phyloP scores from a whole-genome alignment of 208 protist species.

The Crithidia thermophila region DNA sequence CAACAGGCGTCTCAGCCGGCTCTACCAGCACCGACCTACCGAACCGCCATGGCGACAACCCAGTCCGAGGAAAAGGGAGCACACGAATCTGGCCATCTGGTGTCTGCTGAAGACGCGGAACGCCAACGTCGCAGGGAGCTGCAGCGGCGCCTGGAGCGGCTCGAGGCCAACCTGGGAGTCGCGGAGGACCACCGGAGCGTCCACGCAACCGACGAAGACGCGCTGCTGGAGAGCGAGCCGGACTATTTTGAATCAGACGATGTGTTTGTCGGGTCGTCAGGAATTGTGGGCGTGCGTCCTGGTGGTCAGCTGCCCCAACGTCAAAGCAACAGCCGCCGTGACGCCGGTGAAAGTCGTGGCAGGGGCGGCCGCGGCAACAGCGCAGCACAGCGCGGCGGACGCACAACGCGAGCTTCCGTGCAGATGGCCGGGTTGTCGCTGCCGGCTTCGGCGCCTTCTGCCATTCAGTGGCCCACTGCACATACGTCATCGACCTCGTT shows the following conservation, averaged over 20 bases:
- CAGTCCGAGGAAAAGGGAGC: no score
- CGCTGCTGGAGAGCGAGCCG: not conserved
- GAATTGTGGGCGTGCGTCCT: not conserved
- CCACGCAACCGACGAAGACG: no score
- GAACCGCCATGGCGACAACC: no score
- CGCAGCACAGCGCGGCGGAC: no score
- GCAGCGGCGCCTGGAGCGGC: constrained; percentile 11
- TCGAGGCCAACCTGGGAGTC: not conserved
- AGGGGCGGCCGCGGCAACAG: not conserved
- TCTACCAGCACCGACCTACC: no score
- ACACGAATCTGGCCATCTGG: no score
- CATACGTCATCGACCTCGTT: no score
- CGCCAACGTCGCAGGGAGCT: constrained; percentile 6
- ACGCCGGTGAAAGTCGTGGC: not conserved
- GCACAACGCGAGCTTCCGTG: no score
- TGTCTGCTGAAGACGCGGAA: not conserved
- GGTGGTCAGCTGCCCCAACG: not conserved
- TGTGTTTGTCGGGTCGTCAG: not conserved
- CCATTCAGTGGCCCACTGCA: constrained; percentile 14
- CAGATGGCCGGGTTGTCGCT: not conserved
- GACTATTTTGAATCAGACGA: constrained; percentile 20
- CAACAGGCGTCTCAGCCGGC: no score
- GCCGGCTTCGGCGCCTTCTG: not conserved
- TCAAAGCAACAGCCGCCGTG: not conserved
- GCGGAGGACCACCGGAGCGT: no score